Conservation (phyloP, 768 basidiomycete species). For the Tricholoma sp. region DNA sequence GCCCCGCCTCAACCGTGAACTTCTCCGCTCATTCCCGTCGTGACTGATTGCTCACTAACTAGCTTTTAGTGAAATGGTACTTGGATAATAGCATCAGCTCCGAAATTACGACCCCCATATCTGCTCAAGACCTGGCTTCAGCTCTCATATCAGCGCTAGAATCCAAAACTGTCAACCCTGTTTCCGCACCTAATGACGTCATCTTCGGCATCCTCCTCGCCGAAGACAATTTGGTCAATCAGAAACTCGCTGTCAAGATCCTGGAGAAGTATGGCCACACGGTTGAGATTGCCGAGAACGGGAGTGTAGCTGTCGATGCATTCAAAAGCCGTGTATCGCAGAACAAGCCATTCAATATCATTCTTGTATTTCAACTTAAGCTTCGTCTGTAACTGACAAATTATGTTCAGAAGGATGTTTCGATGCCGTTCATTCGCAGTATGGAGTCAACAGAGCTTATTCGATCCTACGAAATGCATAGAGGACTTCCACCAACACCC, state of each 20-base stretch:
- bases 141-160: slow-evolving; percentile 87
- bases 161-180: no score
- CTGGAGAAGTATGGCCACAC: slow-evolving; percentile 96
- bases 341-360: slow-evolving; percentile 81
- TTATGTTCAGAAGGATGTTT: slow-evolving; percentile 85
- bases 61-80: slow-evolving; percentile 64
- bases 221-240: slow-evolving; percentile 95
- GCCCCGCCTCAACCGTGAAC: slow-evolving; percentile 63
- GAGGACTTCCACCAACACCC: slow-evolving; percentile 54
- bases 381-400: neutral
- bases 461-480: slow-evolving; percentile 46
- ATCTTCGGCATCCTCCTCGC: slow-evolving; percentile 92
- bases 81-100: slow-evolving; percentile 93
- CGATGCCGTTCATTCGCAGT: slow-evolving; percentile 98
- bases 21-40: no score
- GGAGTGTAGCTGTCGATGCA: slow-evolving; percentile 87
- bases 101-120: slow-evolving; percentile 88
- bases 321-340: slow-evolving; percentile 75
- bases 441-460: slow-evolving; percentile 97
- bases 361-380: slow-evolving; percentile 59
- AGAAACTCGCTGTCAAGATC: slow-evolving; percentile 92
- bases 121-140: slow-evolving; percentile 82
- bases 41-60: no score
- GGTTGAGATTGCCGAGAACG: slow-evolving; percentile 99
- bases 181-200: slow-evolving; percentile 80